phyloP scores from a whole-genome alignment of 2,329 filamentous ascomycete genomes.

The Arthrinium puccinioides region DNA sequence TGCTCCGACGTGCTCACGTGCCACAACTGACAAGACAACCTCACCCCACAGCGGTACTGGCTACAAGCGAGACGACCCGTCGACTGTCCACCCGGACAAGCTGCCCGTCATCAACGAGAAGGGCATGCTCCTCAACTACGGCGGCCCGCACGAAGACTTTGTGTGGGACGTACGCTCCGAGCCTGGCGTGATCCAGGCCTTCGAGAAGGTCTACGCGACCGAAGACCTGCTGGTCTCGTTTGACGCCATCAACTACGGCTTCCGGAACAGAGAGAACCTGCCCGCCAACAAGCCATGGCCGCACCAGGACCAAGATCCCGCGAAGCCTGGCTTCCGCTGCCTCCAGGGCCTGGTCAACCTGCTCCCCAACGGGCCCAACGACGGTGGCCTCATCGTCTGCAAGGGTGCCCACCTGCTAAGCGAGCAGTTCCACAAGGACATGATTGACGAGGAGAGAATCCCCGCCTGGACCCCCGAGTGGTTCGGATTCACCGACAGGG shows the following conservation, averaged over 20 bases:
- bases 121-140: constrained; percentile 40
- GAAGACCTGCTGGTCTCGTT: constrained; percentile 41
- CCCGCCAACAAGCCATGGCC: constrained; percentile 34
- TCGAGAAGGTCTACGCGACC: constrained; percentile 37
- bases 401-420: constrained; percentile 17
- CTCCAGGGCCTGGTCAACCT: constrained; percentile 43
- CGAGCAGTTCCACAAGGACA: constrained; percentile 26
- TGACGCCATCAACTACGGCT: constrained; percentile 36
- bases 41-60: constrained; percentile 9
- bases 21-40: no score
- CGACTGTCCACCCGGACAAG: constrained; percentile 25
- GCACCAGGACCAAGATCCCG: constrained; percentile 37
- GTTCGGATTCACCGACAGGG: constrained; percentile 27
- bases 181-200: constrained; percentile 36
- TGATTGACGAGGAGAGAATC: constrained; percentile 20
- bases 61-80: constrained; percentile 26
- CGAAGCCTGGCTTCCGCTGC: constrained; percentile 38
- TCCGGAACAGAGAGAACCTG: constrained; percentile 26
- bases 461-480: constrained; percentile 27
- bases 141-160: constrained; percentile 39
- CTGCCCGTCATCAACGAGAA: constrained; percentile 35
- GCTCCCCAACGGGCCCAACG: constrained; percentile 23
- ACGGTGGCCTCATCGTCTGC: constrained; percentile 27
- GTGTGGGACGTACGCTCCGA: constrained; percentile 40
- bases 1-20: no score